Conservation (phyloP, 108 stramenopile genomes). For the Stephanodiscus minutulus region DNA sequence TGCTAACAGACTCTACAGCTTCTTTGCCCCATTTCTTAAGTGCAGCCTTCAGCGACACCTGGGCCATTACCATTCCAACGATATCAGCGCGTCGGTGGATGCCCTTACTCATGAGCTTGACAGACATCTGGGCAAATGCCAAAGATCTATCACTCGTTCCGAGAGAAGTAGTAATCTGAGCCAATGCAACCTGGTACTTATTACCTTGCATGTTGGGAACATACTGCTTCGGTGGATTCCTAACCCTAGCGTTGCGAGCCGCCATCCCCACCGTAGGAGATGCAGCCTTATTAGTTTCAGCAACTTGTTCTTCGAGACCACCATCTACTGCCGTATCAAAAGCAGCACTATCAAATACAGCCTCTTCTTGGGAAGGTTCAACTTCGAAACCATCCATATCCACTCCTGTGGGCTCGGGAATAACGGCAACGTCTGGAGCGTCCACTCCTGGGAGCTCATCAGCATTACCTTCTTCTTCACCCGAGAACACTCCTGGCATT, state of each 20-base stretch:
- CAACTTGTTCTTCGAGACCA: too few species aligned
- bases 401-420: background rate
- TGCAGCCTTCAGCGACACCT: too few species aligned
- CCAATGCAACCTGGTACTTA: background rate
- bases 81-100: constrained; percentile 17
- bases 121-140: too few species aligned
- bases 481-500: too few species aligned
- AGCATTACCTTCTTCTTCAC: too few species aligned
- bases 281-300: too few species aligned
- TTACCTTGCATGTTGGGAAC: background rate
- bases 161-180: constrained; percentile 1
- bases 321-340: too few species aligned
- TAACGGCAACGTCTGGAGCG: background rate
- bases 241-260: background rate
- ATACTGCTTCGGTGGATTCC: background rate
- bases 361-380: too few species aligned
- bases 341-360: too few species aligned
- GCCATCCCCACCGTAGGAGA: background rate
- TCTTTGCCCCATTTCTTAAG: constrained; percentile 28
- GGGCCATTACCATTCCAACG: constrained; percentile 32
- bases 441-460: constrained; percentile 2
- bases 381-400: background rate
- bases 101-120: too few species aligned
- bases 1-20: constrained; percentile 13
- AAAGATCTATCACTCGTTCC: too few species aligned